Evolutionary conservation across 2,329 filamentous ascomycete species (phyloP), one percentile per base, ranked within the genome.

Genomic region (Chaetomium sp.): DNA sequence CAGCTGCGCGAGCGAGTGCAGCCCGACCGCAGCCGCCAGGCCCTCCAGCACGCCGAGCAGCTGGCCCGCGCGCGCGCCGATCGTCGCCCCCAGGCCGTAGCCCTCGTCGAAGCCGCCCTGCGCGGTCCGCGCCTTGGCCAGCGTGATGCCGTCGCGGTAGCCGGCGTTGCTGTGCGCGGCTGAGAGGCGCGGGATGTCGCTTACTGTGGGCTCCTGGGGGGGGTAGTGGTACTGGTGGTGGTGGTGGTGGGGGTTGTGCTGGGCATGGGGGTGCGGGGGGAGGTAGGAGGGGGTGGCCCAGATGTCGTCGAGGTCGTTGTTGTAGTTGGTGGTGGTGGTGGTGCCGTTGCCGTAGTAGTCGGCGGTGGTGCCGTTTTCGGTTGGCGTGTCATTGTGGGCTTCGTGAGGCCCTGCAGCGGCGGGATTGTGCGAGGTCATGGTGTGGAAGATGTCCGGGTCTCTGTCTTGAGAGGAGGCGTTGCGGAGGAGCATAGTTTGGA

Each of bases 61-160:
- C 69, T 87, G 87, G 0, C 95, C 95, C 0, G 88, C 89, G 31
- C 83, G 83, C 68, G 90, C 76, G 0, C 94, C 95, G 33, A 98
- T 79, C 59, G 89, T 87, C 0, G 92, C 93, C 13, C 95, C 95
- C 0, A 98, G 82, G 16, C 87, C 83, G 75, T 93, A 98, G 0
- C 94, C 94, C 69, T 94, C 91, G 75, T 99, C 95, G 74, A 99
- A 98, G 0, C 94, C 94, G 16, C 83, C 82, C 77, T 99, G 95
- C 29, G 97, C 86, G 72, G 87, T 90, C 56, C 83, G 79, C 29
- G 85, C 85, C 75, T 98, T 98, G 35, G 90, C 90, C 3, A 80
- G 81, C 0, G 89, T 84, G 60, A 98, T 85, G 53, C 94, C 95
- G 72, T 97, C 93, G 65, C 94, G 89, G 78, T 98, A 98, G 23